These are phyloP conservation scores for Pichia sp. DNA, from an alignment of 1,139 yeast genomes.

Conservation along the genomic window DNA sequence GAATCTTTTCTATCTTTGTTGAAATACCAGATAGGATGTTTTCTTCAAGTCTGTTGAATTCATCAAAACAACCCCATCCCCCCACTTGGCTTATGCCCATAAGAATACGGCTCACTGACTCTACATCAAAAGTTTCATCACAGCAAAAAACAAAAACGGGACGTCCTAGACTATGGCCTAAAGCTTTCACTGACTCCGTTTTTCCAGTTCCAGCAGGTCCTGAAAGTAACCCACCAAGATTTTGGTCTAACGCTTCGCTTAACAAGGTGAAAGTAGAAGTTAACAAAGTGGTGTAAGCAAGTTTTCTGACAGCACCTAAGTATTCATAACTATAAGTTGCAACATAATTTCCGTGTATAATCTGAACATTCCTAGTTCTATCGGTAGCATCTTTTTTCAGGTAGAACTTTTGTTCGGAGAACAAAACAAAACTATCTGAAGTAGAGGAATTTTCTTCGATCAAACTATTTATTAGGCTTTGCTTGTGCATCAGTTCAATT, in stretches of 20 bases:
- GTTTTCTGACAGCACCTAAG: conserved; percentile 66
- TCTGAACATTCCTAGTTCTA: conserved; percentile 35
- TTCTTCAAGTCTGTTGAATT: conserved; percentile 77
- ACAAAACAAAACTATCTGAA: conserved; percentile 42
- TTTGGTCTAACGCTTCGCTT: conserved; percentile 70
- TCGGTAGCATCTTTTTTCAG: conserved; percentile 34
- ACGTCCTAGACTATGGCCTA: conserved; percentile 75
- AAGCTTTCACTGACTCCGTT: conserved; percentile 84
- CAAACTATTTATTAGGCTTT: conserved; percentile 38
- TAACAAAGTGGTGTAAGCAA: conserved; percentile 75
- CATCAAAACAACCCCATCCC: conserved; percentile 96
- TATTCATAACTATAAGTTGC: conserved; percentile 78
- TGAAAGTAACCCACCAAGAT: conserved; percentile 84
- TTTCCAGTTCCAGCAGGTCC: conserved; percentile 99
- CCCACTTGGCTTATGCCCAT: conserved; percentile 84
- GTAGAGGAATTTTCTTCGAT: conserved; percentile 17
- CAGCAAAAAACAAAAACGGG: conserved; percentile 86
- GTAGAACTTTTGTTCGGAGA: conserved; percentile 50
- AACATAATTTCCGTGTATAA: conserved; percentile 50
- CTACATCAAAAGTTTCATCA: conserved; percentile 84
- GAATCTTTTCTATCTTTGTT: conserved; percentile 72
- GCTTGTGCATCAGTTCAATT: conserved; percentile 64
- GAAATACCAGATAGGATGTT: conserved; percentile 80
- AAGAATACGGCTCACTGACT: conserved; percentile 72
- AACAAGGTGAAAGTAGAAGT: conserved; percentile 62